Conservation (phyloP, 1,284 basidiomycete species). For the Serendipita sp. region DNA sequence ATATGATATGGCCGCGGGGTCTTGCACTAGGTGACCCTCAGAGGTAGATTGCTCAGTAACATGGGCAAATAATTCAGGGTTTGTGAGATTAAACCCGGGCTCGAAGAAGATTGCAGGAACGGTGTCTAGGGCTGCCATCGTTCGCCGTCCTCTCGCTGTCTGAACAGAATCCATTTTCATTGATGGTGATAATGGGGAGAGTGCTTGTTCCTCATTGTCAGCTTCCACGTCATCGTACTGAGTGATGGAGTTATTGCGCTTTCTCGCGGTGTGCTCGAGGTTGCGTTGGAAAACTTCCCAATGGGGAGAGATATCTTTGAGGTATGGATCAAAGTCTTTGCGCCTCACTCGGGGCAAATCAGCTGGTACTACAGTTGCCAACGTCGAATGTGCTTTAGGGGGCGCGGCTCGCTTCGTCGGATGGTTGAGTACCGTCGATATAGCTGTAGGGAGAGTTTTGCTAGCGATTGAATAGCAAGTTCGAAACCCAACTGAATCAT, state of each 20-base stretch:
- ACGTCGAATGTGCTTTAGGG: conserved; percentile 65
- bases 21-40: conserved; percentile 19
- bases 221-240: not conserved
- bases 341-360: conserved; percentile 65
- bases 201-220: not conserved
- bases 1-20: conserved; percentile 48
- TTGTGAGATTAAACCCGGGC: conserved; percentile 68
- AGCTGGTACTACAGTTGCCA: conserved; percentile 57
- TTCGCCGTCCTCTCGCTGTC: conserved; percentile 20
- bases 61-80: conserved; percentile 67
- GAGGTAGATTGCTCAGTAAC: conserved; percentile 49
- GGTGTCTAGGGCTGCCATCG: conserved; percentile 34
- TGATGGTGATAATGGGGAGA: not conserved
- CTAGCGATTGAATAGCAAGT: not conserved
- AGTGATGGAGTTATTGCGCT: not conserved
- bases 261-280: conserved; percentile 1
- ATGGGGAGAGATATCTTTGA: conserved; percentile 57
- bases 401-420: conserved; percentile 74
- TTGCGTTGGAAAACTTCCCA: conserved; percentile 59
- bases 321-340: conserved; percentile 75
- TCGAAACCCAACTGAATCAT: not conserved
- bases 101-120: conserved; percentile 78
- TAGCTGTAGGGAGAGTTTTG: conserved; percentile 27
- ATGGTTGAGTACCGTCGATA: conserved; percentile 70
- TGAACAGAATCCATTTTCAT: not conserved